Evolutionary conservation across 2,329 filamentous ascomycete species (phyloP).

Genomic region (Gyromitra esculenta): DNA sequence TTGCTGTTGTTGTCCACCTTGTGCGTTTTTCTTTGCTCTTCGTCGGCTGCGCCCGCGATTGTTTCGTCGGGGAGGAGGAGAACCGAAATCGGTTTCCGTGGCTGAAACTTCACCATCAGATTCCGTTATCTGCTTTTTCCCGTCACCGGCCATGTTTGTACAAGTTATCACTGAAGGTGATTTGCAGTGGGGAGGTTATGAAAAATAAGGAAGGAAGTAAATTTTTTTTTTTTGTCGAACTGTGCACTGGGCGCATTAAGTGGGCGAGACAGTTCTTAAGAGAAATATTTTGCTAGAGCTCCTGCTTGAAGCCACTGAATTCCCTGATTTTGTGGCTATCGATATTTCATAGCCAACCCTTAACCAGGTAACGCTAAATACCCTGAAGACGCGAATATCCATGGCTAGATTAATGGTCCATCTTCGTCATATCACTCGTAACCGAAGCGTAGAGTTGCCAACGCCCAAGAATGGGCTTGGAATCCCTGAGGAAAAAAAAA

Average conservation of each 20-base stretch:
- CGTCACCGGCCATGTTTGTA: slow-evolving; percentile 22
- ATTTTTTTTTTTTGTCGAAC: neutral
- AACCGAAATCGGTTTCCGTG: slow-evolving; percentile 42
- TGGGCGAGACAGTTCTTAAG: slow-evolving; percentile 30
- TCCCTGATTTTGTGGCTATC: slow-evolving; percentile 23
- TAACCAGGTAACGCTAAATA: neutral
- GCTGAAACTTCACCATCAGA: slow-evolving; percentile 37
- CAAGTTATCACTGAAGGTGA: neutral
- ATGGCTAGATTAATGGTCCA: neutral
- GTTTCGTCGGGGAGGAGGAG: slow-evolving; percentile 29
- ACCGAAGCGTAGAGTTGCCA: neutral
- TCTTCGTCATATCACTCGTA: slow-evolving; percentile 28
- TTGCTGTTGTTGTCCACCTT: slow-evolving; percentile 14
- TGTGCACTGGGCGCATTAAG: neutral
- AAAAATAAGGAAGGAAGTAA: neutral
- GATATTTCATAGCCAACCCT: neutral
- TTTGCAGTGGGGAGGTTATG: neutral
- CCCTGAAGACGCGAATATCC: neutral
- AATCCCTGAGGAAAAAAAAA: slow-evolving; percentile 6
- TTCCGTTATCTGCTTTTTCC: slow-evolving; percentile 27
- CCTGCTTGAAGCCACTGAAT: slow-evolving; percentile 8
- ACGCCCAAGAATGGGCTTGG: neutral
- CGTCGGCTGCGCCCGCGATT: slow-evolving; percentile 41
- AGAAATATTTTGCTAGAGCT: slow-evolving; percentile 3
- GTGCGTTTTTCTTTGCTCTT: slow-evolving; percentile 24